Evolutionary conservation across 192 early-diverging fungal genomes (phyloP).

Genomic region (Linnemannia schmuckeri): DNA sequence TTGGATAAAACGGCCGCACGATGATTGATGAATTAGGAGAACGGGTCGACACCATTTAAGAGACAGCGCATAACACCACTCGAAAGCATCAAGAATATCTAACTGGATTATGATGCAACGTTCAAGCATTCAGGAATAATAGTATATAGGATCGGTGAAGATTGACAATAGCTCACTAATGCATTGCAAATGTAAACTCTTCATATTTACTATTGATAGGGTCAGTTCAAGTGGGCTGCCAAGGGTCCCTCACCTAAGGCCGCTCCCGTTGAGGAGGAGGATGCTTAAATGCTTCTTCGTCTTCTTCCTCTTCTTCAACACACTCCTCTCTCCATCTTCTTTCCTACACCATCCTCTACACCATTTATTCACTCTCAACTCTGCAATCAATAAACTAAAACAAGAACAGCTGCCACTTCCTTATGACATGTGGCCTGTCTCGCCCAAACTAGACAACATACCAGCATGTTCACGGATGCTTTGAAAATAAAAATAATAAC

Average conservation of each 20-base stretch:
- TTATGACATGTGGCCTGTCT: neutral
- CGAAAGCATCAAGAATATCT: neutral
- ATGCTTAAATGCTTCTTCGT: constrained; percentile 26
- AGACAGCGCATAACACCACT: neutral
- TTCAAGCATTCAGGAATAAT: neutral
- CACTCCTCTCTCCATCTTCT: neutral
- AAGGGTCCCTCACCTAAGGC: constrained; percentile 36
- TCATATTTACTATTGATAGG: constrained; percentile 12
- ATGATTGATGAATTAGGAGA: neutral
- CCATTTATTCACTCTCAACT: neutral
- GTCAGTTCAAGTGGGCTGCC: constrained; percentile 37
- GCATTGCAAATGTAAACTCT: neutral
- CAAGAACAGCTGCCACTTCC: neutral
- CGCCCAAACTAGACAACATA: neutral
- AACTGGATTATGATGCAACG: neutral
- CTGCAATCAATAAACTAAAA: neutral
- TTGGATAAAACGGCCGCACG: too few species aligned
- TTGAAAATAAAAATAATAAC: neutral
- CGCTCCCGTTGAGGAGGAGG: constrained; percentile 37
- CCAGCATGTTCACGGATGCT: neutral
- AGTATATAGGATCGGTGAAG: neutral
- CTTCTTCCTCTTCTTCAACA: neutral
- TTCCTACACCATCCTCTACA: neutral
- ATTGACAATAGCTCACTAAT: neutral
- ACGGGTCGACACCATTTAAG: neutral